A percentile compares a stretch with the other conserved stretches of the same genome.
Conservation (phyloP, 352 stramenopile species). For the Phytophthora pinifolia region DNA sequence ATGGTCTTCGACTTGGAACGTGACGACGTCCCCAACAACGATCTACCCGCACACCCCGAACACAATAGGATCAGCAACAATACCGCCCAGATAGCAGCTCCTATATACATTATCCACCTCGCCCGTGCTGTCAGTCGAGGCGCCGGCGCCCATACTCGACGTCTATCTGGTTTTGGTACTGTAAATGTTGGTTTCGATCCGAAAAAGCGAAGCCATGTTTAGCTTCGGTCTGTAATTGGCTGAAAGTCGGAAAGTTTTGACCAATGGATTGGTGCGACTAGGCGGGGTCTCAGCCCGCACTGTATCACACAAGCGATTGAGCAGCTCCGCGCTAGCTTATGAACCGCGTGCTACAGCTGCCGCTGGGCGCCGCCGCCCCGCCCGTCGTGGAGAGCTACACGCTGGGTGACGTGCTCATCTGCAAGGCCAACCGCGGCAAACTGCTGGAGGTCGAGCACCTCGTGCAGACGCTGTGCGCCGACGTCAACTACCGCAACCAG, state of each 20-base stretch:
- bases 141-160: slow-evolving; percentile 39
- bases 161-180: too few species aligned
- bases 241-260: neutral
- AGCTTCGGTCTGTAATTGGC: neutral
- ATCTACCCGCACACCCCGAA: slow-evolving; percentile 33
- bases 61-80: neutral
- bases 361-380: slow-evolving; percentile 46
- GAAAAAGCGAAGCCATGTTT: too few species aligned
- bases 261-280: too few species aligned
- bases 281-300: neutral
- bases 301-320: slow-evolving; percentile 11
- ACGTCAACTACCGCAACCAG: slow-evolving; percentile 89
- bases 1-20: slow-evolving; percentile 44
- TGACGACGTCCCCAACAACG: slow-evolving; percentile 62
- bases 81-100: neutral
- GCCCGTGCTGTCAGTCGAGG: slow-evolving; percentile 32
- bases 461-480: slow-evolving; percentile 68
- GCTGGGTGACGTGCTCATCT: slow-evolving; percentile 85
- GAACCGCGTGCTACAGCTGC: slow-evolving; percentile 69
- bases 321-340: slow-evolving; percentile 31
- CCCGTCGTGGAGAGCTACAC: slow-evolving; percentile 74
- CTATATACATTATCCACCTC: slow-evolving; percentile 18
- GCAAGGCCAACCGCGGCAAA: slow-evolving; percentile 85
- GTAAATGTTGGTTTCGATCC: too few species aligned
- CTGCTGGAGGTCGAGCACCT: slow-evolving; percentile 77